phyloP scores from a whole-genome alignment of 768 basidiomycete genomes.

The Symmetrospora coprosmae region DNA sequence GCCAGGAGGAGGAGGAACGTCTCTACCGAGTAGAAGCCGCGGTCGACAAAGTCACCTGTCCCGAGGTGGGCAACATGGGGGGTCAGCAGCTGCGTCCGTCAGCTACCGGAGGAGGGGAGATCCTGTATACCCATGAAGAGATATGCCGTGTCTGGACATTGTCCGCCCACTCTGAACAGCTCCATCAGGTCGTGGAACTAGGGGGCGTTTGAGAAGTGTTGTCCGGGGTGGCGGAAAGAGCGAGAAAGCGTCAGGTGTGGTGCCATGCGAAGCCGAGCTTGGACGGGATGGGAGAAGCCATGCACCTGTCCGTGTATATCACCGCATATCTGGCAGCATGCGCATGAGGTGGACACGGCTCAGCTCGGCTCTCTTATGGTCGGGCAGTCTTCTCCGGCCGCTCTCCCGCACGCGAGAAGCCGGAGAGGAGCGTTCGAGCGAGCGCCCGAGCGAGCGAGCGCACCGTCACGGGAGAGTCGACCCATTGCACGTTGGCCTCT shows the following conservation, averaged over 20 bases:
- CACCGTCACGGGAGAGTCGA: slow-evolving; percentile 82
- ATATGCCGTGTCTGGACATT: slow-evolving; percentile 28
- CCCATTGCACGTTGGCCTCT: slow-evolving; percentile 90
- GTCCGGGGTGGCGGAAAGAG: neutral
- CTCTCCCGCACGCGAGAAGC: no score
- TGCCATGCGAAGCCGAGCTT: no score
- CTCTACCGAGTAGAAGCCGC: slow-evolving; percentile 97
- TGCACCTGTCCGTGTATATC: slow-evolving; percentile 67
- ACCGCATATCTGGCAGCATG: no score
- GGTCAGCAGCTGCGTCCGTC: no score
- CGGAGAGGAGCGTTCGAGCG: neutral
- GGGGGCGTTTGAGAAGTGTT: neutral
- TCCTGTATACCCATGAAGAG: slow-evolving; percentile 21
- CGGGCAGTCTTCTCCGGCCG: no score
- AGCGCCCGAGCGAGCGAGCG: slow-evolving; percentile 14
- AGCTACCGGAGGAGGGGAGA: no score
- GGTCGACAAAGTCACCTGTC: slow-evolving; percentile 72
- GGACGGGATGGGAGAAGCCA: no score
- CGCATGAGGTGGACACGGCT: no score
- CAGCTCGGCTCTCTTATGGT: no score
- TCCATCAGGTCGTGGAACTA: slow-evolving; percentile 65
- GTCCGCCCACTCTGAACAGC: slow-evolving; percentile 43
- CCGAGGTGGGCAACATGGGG: no score
- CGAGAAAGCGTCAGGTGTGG: neutral
- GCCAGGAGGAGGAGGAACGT: slow-evolving; percentile 93